Conservation (phyloP, 768 basidiomycete species). For the Clavaria fumosa region DNA sequence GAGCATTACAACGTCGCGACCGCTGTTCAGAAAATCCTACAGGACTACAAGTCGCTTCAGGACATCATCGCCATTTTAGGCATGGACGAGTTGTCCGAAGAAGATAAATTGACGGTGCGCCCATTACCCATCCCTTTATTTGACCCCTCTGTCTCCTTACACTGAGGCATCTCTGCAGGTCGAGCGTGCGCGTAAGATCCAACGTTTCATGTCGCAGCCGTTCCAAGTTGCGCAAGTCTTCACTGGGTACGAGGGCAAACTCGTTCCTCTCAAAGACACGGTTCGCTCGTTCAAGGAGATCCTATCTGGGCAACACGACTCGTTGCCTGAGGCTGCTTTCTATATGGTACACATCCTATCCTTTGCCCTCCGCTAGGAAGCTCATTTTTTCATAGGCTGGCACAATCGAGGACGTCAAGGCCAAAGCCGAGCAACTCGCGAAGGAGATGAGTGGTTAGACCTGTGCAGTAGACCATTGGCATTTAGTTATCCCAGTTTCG, state of each 20-base stretch:
- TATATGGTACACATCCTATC: slow-evolving; percentile 55
- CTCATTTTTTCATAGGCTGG: slow-evolving; percentile 34
- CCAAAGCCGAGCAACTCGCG: slow-evolving; percentile 93
- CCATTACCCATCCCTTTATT: slow-evolving; percentile 1
- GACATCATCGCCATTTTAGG: slow-evolving; percentile 99
- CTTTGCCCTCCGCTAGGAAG: slow-evolving; percentile 1
- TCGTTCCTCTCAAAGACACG: slow-evolving; percentile 93
- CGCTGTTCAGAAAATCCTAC: slow-evolving; percentile 92
- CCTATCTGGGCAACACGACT: slow-evolving; percentile 76
- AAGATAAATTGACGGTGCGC: slow-evolving; percentile 94
- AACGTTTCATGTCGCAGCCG: slow-evolving; percentile 99
- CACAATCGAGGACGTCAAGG: slow-evolving; percentile 92
- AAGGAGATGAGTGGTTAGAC: slow-evolving; percentile 70
- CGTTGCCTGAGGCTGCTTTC: slow-evolving; percentile 90
- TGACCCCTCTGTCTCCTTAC: neutral
- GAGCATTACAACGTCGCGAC: slow-evolving; percentile 97
- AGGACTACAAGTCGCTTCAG: slow-evolving; percentile 93
- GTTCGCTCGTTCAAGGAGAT: slow-evolving; percentile 97
- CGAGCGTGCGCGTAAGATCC: slow-evolving; percentile 96
- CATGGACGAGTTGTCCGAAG: slow-evolving; percentile 99
- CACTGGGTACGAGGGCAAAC: slow-evolving; percentile 97
- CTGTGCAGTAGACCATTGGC: neutral
- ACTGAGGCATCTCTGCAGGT: slow-evolving; percentile 38
- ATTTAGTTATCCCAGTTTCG: neutral
- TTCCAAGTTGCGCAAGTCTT: slow-evolving; percentile 99